Base-by-base conservation (phyloP, 805 yeast genomes). In the Ogataea allantospora region DNA sequence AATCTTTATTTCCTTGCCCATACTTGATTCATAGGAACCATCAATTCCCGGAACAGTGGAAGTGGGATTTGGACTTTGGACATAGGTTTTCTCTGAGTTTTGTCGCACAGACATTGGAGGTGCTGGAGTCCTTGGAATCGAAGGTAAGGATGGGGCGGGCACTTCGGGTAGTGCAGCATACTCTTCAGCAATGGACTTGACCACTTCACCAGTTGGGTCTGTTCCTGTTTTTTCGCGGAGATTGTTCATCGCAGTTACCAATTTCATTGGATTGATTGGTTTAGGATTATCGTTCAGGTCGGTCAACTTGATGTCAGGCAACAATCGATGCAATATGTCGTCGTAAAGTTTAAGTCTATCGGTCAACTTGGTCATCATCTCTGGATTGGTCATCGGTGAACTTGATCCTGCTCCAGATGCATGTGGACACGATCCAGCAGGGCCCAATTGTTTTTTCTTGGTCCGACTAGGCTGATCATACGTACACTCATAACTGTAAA, bases 401-500 rank as follows among this genome's bases (percentile, higher is more conserved):
- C n/a, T 10, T 21, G 23, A 21, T 21, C n/a, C 8, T 9, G 8
- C 4, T 7, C 23, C 23, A 21, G 23, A 9, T 4, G 23, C 23
- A 7, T 21, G 23, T 21, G 23, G 23, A 21, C n/a, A 21, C 23
- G n/a, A 10, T 9, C 8, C 23, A 21, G 8, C 11, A 21, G 8
- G 8, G 8, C n/a, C 4, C 8, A 21, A 5, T 5, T 21, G 23
- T 21, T 53, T 77, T 53, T 75, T 77, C 32, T 58, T 56, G 3
- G 55, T 33, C 13, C 56, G 33, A 30, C 48, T 52, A 7, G 95
- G 91, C 53, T 85, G 87, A 54, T 83, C 85, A 57, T 88, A 88
- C 0, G 95, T 78, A 62, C 96, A 88, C 40, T 77, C 83, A 59
- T 83, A 85, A 14, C 86, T 78, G 62, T 87, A 88, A 1, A 87